Evolutionary conservation across 306 rosid genomes (phyloP), one percentile per base, ranked within the genome.

Genomic region (Fagus sylvatica): DNA sequence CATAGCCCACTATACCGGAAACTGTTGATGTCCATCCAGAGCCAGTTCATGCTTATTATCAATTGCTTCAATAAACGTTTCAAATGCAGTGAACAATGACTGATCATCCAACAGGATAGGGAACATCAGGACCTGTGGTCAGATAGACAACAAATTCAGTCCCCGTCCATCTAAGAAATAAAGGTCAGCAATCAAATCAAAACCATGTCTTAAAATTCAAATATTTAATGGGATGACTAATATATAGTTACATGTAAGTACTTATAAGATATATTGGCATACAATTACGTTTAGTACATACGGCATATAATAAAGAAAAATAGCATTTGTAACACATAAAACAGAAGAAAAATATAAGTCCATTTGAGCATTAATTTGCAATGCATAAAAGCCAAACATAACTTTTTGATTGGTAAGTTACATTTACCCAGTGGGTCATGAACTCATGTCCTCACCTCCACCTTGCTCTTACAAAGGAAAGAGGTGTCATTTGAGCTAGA

Each of bases 1-100:
- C 32, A 72, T 15, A 76, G 61, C 32, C 73, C 73, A 81, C 61
- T 56, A 70, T 88, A 95, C 98, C 90, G 98, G 98, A 87, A 92
- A 92, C 78, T 92, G 98, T 68, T 95, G 98, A 56, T 92, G 85
- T 69, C 97, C 92, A 53, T 89, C 94, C 87, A 95, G 82, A 83
- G 97, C 92, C 72, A 95, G 87, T 85, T 95, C 98, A 53, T 95
- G 98, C 84, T 88, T 86, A 81, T 71, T 84, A 78, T 95, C 97
- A 59, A 92, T 89, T 73, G 97, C 93, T 89, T 91, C 98, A 53
- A 95, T 93, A 80, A 95, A 95, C 70, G 85, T 87, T 88, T 90
- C 98, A 82, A 95, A 95, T 85, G 92, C 96, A 28, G 86, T 79
- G 79, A 89, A 95, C 74, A 95, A 73, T 36, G 91, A 87, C 81